A percentile compares a stretch with the other conserved stretches of the same genome.
phyloP scores from a whole-genome alignment of 2,329 filamentous ascomycete genomes.

The Lachnellula cervina region DNA sequence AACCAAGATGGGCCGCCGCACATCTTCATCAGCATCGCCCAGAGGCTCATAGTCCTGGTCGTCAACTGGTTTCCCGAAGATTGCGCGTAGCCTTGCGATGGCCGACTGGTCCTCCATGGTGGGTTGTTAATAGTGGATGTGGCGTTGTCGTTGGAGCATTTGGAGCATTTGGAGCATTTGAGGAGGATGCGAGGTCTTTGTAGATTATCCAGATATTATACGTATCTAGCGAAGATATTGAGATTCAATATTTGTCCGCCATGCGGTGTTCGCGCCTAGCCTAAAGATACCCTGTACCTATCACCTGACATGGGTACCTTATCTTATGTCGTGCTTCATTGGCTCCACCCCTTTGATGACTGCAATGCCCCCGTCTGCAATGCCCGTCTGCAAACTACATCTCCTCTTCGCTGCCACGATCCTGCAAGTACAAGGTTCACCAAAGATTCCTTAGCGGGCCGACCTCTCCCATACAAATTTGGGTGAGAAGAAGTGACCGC shows the following conservation, averaged over 20 bases:
- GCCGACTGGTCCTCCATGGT: constrained; percentile 12
- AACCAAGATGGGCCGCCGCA: constrained; percentile 16
- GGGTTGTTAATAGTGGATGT: background rate
- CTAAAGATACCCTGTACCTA: too few species aligned
- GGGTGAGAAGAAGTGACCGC: constrained; percentile 23
- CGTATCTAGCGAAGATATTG: background rate
- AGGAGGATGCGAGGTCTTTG: background rate
- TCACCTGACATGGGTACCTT: too few species aligned
- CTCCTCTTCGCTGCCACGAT: constrained; percentile 1
- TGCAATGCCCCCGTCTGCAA: background rate
- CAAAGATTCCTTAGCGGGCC: constrained; percentile 22
- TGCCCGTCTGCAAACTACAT: too few species aligned
- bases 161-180: constrained; percentile 4
- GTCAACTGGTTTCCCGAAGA: constrained; percentile 19
- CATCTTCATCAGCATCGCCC: constrained; percentile 16
- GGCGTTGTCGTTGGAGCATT: constrained; percentile 10
- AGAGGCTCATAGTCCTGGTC: constrained; percentile 26
- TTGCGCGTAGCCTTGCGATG: constrained; percentile 21
- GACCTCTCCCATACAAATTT: constrained; percentile 25
- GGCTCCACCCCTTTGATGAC: background rate
- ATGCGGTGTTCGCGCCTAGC: background rate
- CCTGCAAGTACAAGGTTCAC: constrained; percentile 13
- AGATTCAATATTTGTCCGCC: background rate
- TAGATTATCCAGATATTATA: background rate
- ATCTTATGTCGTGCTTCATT: background rate